Conservation (phyloP, 768 basidiomycete species). For the Paxillus rubicundulus region DNA sequence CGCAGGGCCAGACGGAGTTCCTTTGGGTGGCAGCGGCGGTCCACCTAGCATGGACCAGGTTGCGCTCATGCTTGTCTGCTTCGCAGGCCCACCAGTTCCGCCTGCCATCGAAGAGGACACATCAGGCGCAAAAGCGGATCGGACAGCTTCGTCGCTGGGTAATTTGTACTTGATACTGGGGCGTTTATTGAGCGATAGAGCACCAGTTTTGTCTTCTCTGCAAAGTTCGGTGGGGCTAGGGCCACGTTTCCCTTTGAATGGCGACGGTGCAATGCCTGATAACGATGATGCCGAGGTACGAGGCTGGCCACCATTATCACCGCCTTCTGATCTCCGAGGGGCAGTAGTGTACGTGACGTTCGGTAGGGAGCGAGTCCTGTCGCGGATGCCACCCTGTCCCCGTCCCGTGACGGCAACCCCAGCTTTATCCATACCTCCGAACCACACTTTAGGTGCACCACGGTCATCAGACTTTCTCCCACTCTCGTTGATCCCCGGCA, state of each 20-base stretch:
- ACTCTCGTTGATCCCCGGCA: conserved; percentile 6
- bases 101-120: conserved; percentile 4
- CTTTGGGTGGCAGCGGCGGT: conserved; percentile 8
- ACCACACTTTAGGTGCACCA: conserved; percentile 10
- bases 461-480: conserved; percentile 18
- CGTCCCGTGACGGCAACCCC: neutral
- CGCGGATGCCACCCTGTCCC: neutral
- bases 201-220: conserved; percentile 59
- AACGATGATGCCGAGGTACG: conserved; percentile 11
- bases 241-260: conserved; percentile 56
- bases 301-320: conserved; percentile 5
- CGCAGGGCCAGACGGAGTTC: conserved; percentile 3
- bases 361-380: conserved; percentile 9
- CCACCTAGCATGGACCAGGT: conserved; percentile 6
- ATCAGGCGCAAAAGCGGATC: conserved; percentile 12
- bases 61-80: neutral
- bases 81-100: conserved; percentile 10
- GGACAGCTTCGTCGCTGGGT: conserved; percentile 8
- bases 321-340: conserved; percentile 5
- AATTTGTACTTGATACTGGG: conserved; percentile 59
- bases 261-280: conserved; percentile 23
- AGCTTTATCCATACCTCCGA: neutral
- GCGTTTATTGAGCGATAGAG: conserved; percentile 56
- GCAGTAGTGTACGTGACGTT: conserved; percentile 2
- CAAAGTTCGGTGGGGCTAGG: conserved; percentile 70